Evolutionary conservation across 2,329 filamentous ascomycete genomes (phyloP).

Genomic region (Pseudogymnoascus sp.): DNA sequence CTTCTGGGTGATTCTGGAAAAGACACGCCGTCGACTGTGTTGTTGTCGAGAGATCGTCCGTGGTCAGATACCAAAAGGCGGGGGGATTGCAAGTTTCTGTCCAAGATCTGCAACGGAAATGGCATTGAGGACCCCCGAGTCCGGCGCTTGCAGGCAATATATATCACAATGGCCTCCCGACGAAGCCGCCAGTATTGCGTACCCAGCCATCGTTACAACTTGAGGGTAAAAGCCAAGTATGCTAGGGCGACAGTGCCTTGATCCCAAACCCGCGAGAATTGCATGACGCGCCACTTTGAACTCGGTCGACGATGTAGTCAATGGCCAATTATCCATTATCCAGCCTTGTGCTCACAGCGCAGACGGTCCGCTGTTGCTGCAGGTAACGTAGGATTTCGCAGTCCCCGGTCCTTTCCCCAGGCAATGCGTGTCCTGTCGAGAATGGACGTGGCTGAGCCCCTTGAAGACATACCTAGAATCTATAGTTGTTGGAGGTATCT

Average conservation of each 20-base stretch:
- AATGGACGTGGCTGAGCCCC: not conserved
- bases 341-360: not conserved
- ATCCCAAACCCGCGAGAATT: not conserved
- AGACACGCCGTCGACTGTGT: not conserved
- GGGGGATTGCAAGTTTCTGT: not conserved
- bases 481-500: too few relatives aligned
- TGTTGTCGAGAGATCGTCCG: not conserved
- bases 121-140: slow-evolving; percentile 1
- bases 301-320: not conserved
- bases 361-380: not conserved
- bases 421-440: not conserved
- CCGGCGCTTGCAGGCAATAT: slow-evolving; percentile 6
- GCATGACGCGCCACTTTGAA: not conserved
- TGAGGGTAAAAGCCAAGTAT: not conserved
- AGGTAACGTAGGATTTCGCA: not conserved
- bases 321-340: not conserved
- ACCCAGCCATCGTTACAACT: not conserved
- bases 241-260: not conserved
- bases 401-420: not conserved
- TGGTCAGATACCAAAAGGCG: not conserved
- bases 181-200: not conserved
- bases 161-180: slow-evolving; percentile 3
- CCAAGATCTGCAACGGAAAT: slow-evolving; percentile 5
- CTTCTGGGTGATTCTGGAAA: not conserved
- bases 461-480: not conserved